Evolutionary conservation across 2,329 filamentous ascomycete genomes (phyloP), one percentile per base, ranked within the genome.

Genomic region (Diaporthe capsici): DNA sequence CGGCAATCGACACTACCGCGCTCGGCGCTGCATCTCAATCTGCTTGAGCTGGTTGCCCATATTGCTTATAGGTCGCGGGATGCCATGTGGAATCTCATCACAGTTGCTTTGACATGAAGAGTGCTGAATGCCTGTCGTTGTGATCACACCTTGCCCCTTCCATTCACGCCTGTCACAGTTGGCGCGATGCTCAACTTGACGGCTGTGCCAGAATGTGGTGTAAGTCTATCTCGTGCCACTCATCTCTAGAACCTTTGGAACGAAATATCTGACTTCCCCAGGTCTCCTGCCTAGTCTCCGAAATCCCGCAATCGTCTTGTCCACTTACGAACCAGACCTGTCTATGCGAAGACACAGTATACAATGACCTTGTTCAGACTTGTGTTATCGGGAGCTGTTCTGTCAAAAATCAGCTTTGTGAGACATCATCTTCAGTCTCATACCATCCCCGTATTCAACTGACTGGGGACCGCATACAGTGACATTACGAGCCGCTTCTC

Each of bases 181-280:
- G 15, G 65, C 65, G 49, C 49, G 15, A 70, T 70, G 65, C 65
- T 74, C 39, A 74, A 74, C 37, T 37, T 74, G 37, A 74, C 72
- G 17, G 57, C 65, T 39, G 49, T 74, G 65, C 72, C 72, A 58
- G 31, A 1, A 70, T 74, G 72, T 44, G 72, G 72, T 74, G 72
- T 74, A 42, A 60, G 72, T 61, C 51, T 25, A 51, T 22, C n/a
- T 28, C 22, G 10, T 28, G 39, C 37, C 15, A 34, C n/a, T 5
- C 22, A 12, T 2, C 9, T 42, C 22, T 68, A n/a, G 37, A 42
- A 9, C 1, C 4, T 9, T 55, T 39, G 49, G 25, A 31, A 10
- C n/a, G 37, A 25, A 51, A 31, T 10, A 28, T 4, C 61, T 60
- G n/a, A 44, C 42, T 22, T 47, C 7, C 12, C 22, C 47, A 75